Percentiles rank a stretch among this genome's conserved stretches.
Conservation (phyloP, 1,284 basidiomycete genomes). For the Ustilago nuda region DNA sequence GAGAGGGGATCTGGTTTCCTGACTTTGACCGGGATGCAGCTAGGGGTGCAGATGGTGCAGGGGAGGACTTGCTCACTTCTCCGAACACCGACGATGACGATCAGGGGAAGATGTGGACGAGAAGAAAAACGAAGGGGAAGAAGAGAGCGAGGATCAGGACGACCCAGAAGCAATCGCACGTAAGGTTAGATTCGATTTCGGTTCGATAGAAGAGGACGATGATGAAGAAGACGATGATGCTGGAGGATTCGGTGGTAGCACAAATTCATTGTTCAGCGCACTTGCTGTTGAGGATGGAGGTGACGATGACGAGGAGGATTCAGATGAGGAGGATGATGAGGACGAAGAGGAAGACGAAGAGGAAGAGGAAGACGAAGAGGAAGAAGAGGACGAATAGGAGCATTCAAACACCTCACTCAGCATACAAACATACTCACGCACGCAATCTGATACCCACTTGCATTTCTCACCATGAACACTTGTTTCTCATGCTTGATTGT, state of each 20-base stretch:
- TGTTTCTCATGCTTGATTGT: not conserved
- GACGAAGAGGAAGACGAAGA: constrained; percentile 15
- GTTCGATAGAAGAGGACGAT: constrained; percentile 22
- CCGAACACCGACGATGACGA: constrained; percentile 41
- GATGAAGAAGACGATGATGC: constrained; percentile 11
- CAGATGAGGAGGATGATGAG: constrained; percentile 22
- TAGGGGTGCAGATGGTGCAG: not conserved
- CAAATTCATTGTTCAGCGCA: constrained; percentile 37
- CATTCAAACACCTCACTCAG: not conserved
- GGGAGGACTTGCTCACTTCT: constrained; percentile 29
- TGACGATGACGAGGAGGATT: constrained; percentile 22
- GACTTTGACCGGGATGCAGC: not conserved
- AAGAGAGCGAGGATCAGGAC: constrained; percentile 2
- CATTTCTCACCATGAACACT: not conserved
- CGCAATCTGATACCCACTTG: constrained; percentile 11
- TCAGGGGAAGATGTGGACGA: constrained; percentile 28
- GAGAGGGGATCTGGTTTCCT: constrained; percentile 43
- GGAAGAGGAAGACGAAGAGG: too few relatives aligned
- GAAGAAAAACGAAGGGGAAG: constrained; percentile 11
- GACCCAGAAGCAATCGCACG: constrained; percentile 23
- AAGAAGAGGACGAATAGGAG: not conserved
- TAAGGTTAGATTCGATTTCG: constrained; percentile 38
- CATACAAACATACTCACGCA: not conserved
- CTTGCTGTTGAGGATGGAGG: constrained; percentile 44
- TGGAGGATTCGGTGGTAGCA: constrained; percentile 7